Percentiles rank a stretch among this genome's conserved stretches.
Conservation (phyloP, 2,329 filamentous ascomycete species). For the Trichoderma guizhouense region DNA sequence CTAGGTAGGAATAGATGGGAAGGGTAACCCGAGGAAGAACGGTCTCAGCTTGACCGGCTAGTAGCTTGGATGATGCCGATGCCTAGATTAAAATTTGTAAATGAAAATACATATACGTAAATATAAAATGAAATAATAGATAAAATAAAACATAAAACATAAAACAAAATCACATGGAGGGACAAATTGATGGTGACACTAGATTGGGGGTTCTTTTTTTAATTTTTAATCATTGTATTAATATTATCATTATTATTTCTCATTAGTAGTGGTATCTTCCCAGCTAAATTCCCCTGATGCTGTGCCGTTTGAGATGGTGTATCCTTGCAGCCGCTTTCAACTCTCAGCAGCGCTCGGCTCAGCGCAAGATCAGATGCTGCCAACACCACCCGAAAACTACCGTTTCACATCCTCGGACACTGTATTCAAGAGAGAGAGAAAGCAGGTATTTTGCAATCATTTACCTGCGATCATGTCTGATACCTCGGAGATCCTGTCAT, state of each 20-base stretch:
- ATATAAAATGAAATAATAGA: not conserved
- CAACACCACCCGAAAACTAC: not conserved
- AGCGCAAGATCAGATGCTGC: not conserved
- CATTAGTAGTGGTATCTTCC: not conserved
- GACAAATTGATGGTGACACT: not conserved
- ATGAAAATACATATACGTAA: not conserved
- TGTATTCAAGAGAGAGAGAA: not conserved
- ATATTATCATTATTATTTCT: not conserved
- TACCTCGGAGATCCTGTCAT: not conserved
- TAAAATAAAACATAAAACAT: not conserved
- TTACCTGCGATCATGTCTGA: not conserved
- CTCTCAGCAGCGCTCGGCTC: not conserved
- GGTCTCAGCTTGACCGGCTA: slow-evolving; percentile 4
- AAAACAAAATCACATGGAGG: not conserved
- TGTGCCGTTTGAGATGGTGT: slow-evolving; percentile 8
- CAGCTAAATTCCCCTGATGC: slow-evolving; percentile 3
- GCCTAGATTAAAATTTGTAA: not conserved
- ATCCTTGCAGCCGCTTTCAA: slow-evolving; percentile 6
- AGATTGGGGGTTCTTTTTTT: not conserved
- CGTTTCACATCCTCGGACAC: not conserved
- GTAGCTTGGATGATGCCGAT: not conserved
- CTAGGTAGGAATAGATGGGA: not conserved
- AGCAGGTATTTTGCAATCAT: not conserved
- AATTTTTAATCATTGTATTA: not conserved
- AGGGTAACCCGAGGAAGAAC: not conserved